Evolutionary conservation across 2,329 filamentous ascomycete species (phyloP), one percentile per base, ranked within the genome.

Genomic region (Sporothrix mexicana): DNA sequence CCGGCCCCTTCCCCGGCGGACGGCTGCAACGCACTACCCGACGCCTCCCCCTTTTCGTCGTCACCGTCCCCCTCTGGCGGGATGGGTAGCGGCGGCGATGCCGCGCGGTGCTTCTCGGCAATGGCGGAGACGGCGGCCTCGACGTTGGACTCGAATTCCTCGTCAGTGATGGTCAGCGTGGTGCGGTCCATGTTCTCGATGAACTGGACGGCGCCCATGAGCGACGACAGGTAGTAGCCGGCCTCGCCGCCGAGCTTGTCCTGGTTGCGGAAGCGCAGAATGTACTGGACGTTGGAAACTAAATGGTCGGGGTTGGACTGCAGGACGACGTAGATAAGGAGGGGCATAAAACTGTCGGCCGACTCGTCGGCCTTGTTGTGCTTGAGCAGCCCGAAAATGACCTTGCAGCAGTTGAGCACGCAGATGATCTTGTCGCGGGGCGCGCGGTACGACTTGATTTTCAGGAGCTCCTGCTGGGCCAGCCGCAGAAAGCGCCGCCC

Each of bases 371-470:
- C 92, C 81, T 97, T 97, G 70, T 93, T 91, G 80, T 98, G 97
- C 76, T 95, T 95, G 70, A 99, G 85, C 67, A 97, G 89, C 20
- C 95, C 96, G 81, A 99, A 98, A 75, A 99, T 98, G 75, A 99
- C 97, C 83, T 99, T 99, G 88, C 96, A 99, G 83, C 95, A 98
- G 82, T 99, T 99, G 72, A 99, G 84, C 62, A 98, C 94, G 81
- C 96, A 99, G 68, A 99, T 98, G 72, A 99, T 96, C 82, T 99
- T 99, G 84, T 99, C 96, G 77, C 96, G 87, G 3, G 96, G 96
- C n/a, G 96, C 96, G 77, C 97, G 90, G 80, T 99, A 99, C 9
- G 93, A 96, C 79, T 95, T 97, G 79, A 99, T 98, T 81, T 99
- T 99, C 51, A 97, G 84, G 15, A 99, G 85, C 82, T 99, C 96